phyloP scores from a whole-genome alignment of 192 early-diverging fungal genomes.

The Coemansia aciculifera region DNA sequence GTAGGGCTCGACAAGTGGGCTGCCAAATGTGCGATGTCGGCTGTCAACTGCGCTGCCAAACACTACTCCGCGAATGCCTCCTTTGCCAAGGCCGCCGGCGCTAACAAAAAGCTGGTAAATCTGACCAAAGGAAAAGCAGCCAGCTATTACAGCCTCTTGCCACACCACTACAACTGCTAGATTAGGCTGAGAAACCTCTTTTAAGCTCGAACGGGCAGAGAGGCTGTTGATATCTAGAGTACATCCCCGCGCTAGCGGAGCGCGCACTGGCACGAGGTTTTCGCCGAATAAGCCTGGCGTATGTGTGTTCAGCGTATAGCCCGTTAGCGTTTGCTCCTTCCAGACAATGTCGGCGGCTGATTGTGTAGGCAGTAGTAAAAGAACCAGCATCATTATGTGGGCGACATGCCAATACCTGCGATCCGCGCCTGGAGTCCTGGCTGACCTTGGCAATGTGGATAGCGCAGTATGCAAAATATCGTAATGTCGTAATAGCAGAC shows the following conservation, averaged over 20 bases:
- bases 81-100: background rate
- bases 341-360: constrained; percentile 11
- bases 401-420: background rate
- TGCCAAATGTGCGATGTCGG: constrained; percentile 14
- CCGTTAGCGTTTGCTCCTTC: background rate
- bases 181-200: background rate
- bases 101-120: constrained; percentile 7
- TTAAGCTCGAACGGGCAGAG: background rate
- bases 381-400: background rate
- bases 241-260: constrained; percentile 13
- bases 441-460: background rate
- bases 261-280: constrained; percentile 10
- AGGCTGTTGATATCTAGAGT: background rate
- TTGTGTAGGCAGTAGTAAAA: background rate
- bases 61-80: constrained; percentile 11
- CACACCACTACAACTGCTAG: constrained; percentile 25
- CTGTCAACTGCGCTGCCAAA: constrained; percentile 26
- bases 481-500: background rate
- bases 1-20: constrained; percentile 41
- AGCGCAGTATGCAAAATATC: background rate
- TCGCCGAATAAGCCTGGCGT: background rate
- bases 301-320: constrained; percentile 13
- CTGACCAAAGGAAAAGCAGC: constrained; percentile 37
- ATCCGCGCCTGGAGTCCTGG: background rate
- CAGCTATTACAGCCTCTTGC: constrained; percentile 26